These are phyloP conservation scores for Aleurites moluccanus DNA, from an alignment of 441 rosid species.

Conservation along the genomic window DNA sequence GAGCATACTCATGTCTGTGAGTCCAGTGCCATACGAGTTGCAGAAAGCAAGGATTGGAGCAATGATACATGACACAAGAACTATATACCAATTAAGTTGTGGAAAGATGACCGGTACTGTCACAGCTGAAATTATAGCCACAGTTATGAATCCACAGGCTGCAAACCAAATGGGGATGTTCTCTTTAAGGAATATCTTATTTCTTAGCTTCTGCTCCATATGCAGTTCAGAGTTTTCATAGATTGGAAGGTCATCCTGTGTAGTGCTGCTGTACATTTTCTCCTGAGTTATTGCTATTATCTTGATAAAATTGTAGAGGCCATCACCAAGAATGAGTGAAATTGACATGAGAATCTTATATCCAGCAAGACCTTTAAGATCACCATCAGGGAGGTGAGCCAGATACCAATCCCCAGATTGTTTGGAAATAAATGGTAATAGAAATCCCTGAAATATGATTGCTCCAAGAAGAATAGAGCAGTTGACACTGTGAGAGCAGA, in stretches of 20 bases:
- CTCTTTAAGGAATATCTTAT: conserved; percentile 74
- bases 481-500: conserved; percentile 89
- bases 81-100: conserved; percentile 79
- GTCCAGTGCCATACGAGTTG: conserved; percentile 89
- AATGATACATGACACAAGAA: conserved; percentile 64
- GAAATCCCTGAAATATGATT: conserved; percentile 78
- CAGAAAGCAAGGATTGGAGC: conserved; percentile 92
- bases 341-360: conserved; percentile 86
- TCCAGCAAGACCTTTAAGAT: conserved; percentile 90
- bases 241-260: conserved; percentile 51
- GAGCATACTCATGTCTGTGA: conserved; percentile 78
- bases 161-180: conserved; percentile 72
- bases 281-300: conserved; percentile 56
- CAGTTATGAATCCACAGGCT: conserved; percentile 66
- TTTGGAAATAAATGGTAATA: conserved; percentile 71
- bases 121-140: conserved; percentile 74
- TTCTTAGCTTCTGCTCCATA: conserved; percentile 58
- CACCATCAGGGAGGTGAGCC: conserved; percentile 61
- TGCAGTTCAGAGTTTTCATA: conserved; percentile 44
- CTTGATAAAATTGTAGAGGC: conserved; percentile 86
- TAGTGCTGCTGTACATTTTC: conserved; percentile 55
- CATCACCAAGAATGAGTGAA: conserved; percentile 85
- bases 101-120: conserved; percentile 71
- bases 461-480: conserved; percentile 90
- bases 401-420: conserved; percentile 88